Base-by-base conservation (phyloP, 2,329 filamentous ascomycete species). In the Macrophomina tecta region DNA sequence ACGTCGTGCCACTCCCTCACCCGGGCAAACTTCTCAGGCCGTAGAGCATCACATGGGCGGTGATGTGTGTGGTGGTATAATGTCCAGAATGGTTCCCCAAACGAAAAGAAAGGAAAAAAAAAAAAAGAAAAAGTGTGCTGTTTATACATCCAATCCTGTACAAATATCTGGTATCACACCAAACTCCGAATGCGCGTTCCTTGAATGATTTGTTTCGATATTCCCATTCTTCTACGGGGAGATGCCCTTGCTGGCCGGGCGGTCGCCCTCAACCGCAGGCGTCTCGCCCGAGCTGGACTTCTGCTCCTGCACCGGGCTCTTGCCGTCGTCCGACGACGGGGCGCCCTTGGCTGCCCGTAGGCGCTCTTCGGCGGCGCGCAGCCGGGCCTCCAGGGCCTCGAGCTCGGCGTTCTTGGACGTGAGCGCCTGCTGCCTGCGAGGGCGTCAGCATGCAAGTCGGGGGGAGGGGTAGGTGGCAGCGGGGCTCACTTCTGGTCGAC, bases 341-440 rank as follows among this genome's bases (percentile, higher is more conserved):
- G 73, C 74, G 56, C 74, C 74, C 64, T 73, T 74, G 48, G 75
- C 77, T 64, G 76, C 69, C 70, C 74, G 75, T 65, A 98, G 85
- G 52, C 90, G 90, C 72, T 91, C 86, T 80, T 97, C 94, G 80
- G 95, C 93, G 74, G 93, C 93, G 72, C 89, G 90, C 73, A 98
- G 88, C 72, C 89, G 90, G 63, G 89, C 89, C 81, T 97, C 93
- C 74, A 98, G 89, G 66, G 90, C 89, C 79, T 97, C 90, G 71
- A 98, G 90, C 80, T 97, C 92, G 69, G 89, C 87, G 65, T 87
- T 88, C 77, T 92, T 91, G 63, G 86, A 87, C 70, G 85, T 86
- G 75, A 98, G 89, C 68, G 87, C 86, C 76, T 93, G 89, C 81
- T 95, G 95, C 80, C 93, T 97, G 16, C 42, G 42, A 42, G 34